Evolutionary conservation across 1,284 basidiomycete species (phyloP), one percentile per base, ranked within the genome.

Genomic region (Grifola frondosa): DNA sequence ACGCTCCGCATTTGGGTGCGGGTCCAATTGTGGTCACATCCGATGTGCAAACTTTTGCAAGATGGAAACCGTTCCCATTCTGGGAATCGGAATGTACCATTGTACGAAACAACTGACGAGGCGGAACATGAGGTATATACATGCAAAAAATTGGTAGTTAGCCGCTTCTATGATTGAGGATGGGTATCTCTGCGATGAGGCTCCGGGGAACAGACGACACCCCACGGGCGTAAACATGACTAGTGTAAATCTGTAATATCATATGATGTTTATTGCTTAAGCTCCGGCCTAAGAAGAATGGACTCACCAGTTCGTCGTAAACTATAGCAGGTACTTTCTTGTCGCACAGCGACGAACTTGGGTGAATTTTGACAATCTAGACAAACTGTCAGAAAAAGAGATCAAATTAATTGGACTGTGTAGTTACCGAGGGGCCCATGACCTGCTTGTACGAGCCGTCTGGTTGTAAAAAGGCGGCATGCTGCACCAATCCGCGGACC

Each of bases 291-390:
- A 17, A 24, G 44, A 16, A n/a, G 25, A 10, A 10, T 11, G 2
- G 30, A 73, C 88, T 56, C 51, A 95, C 93, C 56, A 97, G 70
- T 62, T 97, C 94, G 61, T 95, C 87, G 59, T 90, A 97, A 34
- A 97, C 76, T 44, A 97, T 91, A 5, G 85, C 90, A 0, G 84
- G 81, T 1, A 83, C 78, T 60, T 88, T 91, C 59, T 87, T 89
- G 48, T 88, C 84, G 49, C 78, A 79, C 48, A 97, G 61, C 2
- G 81, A 78, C 16, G 91, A 94, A 19, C 85, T 78, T 0, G 94
- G 94, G 61, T 97, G 91, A 25, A 97, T 88, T 64, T 94, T 95
- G 50, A 97, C 75, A 20, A 77, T 67, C 88, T 91, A 52, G 15
- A 25, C n/a, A 23, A 5, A 15, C 35, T 16, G 26, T 38, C 12